Evolutionary conservation across 208 protist genomes (phyloP), one percentile per base, ranked within the genome.

Genomic region (Trypanosoma caninum): DNA sequence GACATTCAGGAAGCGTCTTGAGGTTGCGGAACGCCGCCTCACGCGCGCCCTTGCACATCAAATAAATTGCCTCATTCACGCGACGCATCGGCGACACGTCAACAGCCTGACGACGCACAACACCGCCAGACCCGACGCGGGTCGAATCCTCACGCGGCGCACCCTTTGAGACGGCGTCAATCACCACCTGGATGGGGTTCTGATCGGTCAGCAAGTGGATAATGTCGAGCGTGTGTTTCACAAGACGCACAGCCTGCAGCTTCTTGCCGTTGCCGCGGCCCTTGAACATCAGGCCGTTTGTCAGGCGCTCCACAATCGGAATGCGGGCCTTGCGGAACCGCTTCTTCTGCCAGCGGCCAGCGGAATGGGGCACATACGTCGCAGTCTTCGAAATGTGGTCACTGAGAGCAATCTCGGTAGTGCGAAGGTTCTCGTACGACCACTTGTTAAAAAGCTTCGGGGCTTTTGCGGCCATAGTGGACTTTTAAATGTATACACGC

Each of bases 181-280:
- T 93, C 46, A 99, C 88, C 56, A 99, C 83, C 87, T 99, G 98
- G 69, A 99, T 64, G 70, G 98, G 98, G 95, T 99, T 99, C 72
- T 97, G 71, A 59, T 99, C 98, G 38, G 99, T 99, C 66, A 99
- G 72, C 30, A 99, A 86, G 89, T 99, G 85, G 80, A 99, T 98
- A 74, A 99, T 97, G 72, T 99, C 98, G 67, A 99, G 99, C 30
- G 96, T 90, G 79, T 99, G 94, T 75, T 98, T 93, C 62, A 99
- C 82, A 69, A 99, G 98, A 68, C 97, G 94, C 52, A 99, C 89
- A 57, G 99, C 97, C 93, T 99, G 96, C 34, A 99, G 67, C 94
- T 99, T 99, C 89, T 99, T 99, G 78, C 99, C 99, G 83, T 99
- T 99, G 83, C 99, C 99, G 73, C 98, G 93, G 52, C 98, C 98